Evolutionary conservation across 257 asterid species (phyloP).

Genomic region (Plectranthus barbatus): DNA sequence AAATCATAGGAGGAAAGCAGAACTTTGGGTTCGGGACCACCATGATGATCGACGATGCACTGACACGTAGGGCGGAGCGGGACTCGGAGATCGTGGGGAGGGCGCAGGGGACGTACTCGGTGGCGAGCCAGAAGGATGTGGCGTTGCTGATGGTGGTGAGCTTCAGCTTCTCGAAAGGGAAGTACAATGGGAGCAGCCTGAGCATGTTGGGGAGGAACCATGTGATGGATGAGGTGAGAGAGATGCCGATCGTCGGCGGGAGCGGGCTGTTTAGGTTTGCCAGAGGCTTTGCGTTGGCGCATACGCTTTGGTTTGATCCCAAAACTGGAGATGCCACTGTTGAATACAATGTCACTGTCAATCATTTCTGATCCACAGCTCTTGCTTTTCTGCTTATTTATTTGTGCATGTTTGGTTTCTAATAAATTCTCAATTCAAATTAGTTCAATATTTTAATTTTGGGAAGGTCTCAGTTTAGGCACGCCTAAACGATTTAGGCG

Average conservation of each 20-base stretch:
- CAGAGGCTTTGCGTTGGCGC: conserved; percentile 34
- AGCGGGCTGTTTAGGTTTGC: conserved; percentile 32
- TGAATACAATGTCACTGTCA: conserved; percentile 29
- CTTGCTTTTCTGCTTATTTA: not conserved
- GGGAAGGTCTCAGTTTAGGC: too few relatives aligned
- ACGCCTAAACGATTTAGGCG: too few relatives aligned
- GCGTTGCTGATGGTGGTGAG: conserved; percentile 27
- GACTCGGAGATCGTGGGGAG: conserved; percentile 29
- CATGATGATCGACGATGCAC: conserved; percentile 24
- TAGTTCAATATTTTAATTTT: too few relatives aligned
- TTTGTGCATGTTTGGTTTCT: too few relatives aligned
- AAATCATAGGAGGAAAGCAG: not conserved
- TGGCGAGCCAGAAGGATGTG: conserved; percentile 20
- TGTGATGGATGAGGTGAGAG: conserved; percentile 28
- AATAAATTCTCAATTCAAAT: too few relatives aligned
- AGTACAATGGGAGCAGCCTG: conserved; percentile 29
- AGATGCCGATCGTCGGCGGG: conserved; percentile 47
- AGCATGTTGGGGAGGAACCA: conserved; percentile 39
- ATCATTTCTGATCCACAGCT: conserved; percentile 3
- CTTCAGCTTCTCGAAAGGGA: conserved; percentile 18
- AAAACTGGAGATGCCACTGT: conserved; percentile 35
- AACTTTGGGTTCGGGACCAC: conserved; percentile 18
- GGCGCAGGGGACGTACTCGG: conserved; percentile 35
- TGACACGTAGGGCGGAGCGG: conserved; percentile 15
- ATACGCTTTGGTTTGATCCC: conserved; percentile 21